Evolutionary conservation across 1,284 basidiomycete species (phyloP).

Genomic region (Ganoderma lingzhi): DNA sequence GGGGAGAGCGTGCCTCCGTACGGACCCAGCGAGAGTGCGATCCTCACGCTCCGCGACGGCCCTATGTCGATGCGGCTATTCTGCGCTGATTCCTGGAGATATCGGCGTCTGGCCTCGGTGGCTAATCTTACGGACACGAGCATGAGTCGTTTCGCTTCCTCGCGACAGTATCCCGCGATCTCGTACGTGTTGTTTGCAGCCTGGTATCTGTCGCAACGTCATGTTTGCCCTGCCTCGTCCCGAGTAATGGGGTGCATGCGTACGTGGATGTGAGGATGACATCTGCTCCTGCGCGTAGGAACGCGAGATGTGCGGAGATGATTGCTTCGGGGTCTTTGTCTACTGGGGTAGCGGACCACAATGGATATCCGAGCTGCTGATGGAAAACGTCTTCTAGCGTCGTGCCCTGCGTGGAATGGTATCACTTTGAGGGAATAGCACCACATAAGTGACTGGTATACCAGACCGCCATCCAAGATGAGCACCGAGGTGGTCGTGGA

Average conservation of each 20-base stretch:
- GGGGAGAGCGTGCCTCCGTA: slow-evolving; percentile 75
- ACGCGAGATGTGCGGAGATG: slow-evolving; percentile 63
- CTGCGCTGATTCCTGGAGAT: slow-evolving; percentile 38
- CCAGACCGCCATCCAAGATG: slow-evolving; percentile 69
- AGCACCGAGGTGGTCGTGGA: slow-evolving; percentile 35
- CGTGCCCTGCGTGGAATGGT: slow-evolving; percentile 60
- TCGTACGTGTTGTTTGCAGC: slow-evolving; percentile 64
- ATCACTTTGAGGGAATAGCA: neutral
- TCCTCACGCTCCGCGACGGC: slow-evolving; percentile 40
- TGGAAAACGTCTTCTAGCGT: slow-evolving; percentile 68
- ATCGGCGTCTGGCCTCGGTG: slow-evolving; percentile 50
- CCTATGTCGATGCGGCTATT: neutral
- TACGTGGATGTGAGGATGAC: slow-evolving; percentile 72
- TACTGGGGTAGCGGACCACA: slow-evolving; percentile 76
- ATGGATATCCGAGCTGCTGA: slow-evolving; percentile 59
- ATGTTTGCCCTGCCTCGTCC: neutral
- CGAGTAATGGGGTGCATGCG: slow-evolving; percentile 33
- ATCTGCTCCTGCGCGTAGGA: slow-evolving; percentile 66
- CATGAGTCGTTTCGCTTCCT: slow-evolving; percentile 59
- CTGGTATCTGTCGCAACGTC: slow-evolving; percentile 62
- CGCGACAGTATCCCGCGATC: slow-evolving; percentile 55
- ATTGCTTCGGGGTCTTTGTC: slow-evolving; percentile 60
- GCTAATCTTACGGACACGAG: slow-evolving; percentile 63
- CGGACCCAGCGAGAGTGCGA: slow-evolving; percentile 79
- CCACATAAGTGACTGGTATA: slow-evolving; percentile 38